Base-by-base conservation (phyloP, 2,329 filamentous ascomycete species). In the Xylariaceae sp. region DNA sequence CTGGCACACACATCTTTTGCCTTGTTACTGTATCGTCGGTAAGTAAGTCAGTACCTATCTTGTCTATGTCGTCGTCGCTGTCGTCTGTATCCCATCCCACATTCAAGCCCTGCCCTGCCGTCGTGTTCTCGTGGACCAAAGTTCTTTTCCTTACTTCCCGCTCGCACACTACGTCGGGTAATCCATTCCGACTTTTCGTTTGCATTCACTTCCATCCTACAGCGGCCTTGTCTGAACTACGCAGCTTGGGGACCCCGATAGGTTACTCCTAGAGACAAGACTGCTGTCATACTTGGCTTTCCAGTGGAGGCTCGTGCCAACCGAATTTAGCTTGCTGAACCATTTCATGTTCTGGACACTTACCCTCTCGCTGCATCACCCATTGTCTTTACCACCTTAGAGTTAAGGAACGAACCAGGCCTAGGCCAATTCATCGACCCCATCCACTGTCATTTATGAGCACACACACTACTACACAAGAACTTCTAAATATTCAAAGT, bases 21-120 rank as follows among this genome's bases (percentile, higher is more conserved):
- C 10, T 23, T n/a, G 17, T 18, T 18, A 18, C 17, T 18, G 39
- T 52, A 47, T 15, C 11, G 2, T n/a, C 35, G 2, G 11, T 23
- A 52, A 58, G 61, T 62, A 58, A 61, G 61, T 58, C 34, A 15
- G 34, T 15, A 17, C 18, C 30, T 13, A 10, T 15, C 3, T 51
- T 13, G 17, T 42, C 17, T 49, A 8, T 62, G 13, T 47, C 34
- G 51, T 54, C 17, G 1, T 57, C 45, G 7, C n/a, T 13, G 35
- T 37, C 4, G 4, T 13, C 44, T 51, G 34, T 23, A 45, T 45
- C 17, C 23, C 3, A 30, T 17, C 37, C 42, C 18, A 30, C 56
- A 54, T 35, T 3, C 9, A 2, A 23, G 13, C 18, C 34, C 15
- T 35, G 44, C 34, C 10, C 37, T 51, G 18, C 15, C 15, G 13